Percentiles rank a stretch among this genome's conserved stretches.
Evolutionary conservation across 345 rosid genomes (phyloP).

Genomic region (Populus davidiana): DNA sequence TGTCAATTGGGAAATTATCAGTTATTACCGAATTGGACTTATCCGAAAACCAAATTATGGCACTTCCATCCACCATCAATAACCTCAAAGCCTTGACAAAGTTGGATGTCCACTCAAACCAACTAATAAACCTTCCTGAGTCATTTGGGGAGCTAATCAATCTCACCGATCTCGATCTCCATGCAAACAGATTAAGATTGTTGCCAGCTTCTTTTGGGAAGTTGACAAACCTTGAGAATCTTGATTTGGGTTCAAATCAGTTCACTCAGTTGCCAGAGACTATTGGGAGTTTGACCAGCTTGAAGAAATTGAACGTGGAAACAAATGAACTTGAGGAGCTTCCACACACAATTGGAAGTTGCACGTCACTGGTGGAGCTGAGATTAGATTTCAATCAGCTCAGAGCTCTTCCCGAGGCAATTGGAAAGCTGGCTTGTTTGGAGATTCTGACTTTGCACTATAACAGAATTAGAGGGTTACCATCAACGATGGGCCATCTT

Average conservation of each 20-base stretch:
- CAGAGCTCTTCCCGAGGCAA: slow-evolving; percentile 64
- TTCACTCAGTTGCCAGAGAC: slow-evolving; percentile 43
- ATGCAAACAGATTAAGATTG: slow-evolving; percentile 46
- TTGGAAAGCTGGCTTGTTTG: slow-evolving; percentile 47
- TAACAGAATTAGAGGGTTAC: slow-evolving; percentile 55
- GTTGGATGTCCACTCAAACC: slow-evolving; percentile 58
- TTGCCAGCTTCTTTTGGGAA: slow-evolving; percentile 52
- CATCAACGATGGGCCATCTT: slow-evolving; percentile 56
- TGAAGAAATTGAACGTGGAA: slow-evolving; percentile 47
- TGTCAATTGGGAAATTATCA: slow-evolving; percentile 54
- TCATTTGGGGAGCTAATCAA: slow-evolving; percentile 48
- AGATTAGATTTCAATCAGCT: slow-evolving; percentile 61
- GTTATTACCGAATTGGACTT: slow-evolving; percentile 43
- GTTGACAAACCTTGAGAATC: slow-evolving; percentile 40
- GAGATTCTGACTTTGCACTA: slow-evolving; percentile 58
- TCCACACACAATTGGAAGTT: slow-evolving; percentile 57
- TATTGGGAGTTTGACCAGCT: slow-evolving; percentile 44
- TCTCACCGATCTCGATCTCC: slow-evolving; percentile 54
- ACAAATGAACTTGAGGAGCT: slow-evolving; percentile 61
- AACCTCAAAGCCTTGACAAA: slow-evolving; percentile 45
- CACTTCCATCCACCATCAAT: slow-evolving; percentile 47
- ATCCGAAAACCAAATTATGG: slow-evolving; percentile 62
- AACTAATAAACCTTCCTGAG: slow-evolving; percentile 56
- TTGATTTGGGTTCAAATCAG: slow-evolving; percentile 54
- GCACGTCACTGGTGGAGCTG: slow-evolving; percentile 45